These are phyloP conservation scores for Candida insectorum DNA, from an alignment of 805 yeast species.

Conservation along the genomic window DNA sequence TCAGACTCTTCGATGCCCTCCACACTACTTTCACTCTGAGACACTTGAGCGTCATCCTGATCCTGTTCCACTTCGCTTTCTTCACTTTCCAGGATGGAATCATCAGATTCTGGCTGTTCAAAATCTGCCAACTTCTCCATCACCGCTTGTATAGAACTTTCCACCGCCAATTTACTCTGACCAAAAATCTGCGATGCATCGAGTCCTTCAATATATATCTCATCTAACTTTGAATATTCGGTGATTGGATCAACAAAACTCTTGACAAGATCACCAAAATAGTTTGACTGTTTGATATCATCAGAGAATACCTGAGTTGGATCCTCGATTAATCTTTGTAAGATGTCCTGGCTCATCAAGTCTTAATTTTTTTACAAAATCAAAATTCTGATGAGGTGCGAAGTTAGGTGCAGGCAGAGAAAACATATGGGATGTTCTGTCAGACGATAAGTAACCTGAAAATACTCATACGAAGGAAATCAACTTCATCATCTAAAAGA, in stretches of 20 bases:
- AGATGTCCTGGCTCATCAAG: conserved; percentile 3
- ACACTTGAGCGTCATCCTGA: conserved; percentile 14
- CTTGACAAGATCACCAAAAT: conserved; percentile 40
- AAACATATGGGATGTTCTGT: neutral
- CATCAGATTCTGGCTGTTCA: conserved; percentile 46
- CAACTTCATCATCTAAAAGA: conserved; percentile 48
- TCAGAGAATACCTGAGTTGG: conserved; percentile 11
- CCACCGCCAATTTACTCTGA: conserved; percentile 82
- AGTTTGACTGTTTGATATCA: conserved; percentile 4
- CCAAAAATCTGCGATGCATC: conserved; percentile 93
- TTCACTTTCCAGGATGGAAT: too few relatives aligned
- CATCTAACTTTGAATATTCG: conserved; percentile 66
- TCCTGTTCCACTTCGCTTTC: conserved; percentile 28
- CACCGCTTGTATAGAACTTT: conserved; percentile 66
- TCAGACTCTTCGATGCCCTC: conserved; percentile 14
- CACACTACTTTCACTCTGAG: neutral
- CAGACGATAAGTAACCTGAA: neutral
- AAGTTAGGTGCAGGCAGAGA: neutral
- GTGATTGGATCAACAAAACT: conserved; percentile 55
- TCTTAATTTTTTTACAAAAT: too few relatives aligned
- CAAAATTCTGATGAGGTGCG: conserved; percentile 14
- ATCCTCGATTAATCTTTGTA: conserved; percentile 11
- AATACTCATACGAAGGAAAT: conserved; percentile 7
- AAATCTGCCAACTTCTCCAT: conserved; percentile 54
- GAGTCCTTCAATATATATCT: conserved; percentile 77